phyloP scores from a whole-genome alignment of 257 asterid species.

The Cordia subcordata region DNA sequence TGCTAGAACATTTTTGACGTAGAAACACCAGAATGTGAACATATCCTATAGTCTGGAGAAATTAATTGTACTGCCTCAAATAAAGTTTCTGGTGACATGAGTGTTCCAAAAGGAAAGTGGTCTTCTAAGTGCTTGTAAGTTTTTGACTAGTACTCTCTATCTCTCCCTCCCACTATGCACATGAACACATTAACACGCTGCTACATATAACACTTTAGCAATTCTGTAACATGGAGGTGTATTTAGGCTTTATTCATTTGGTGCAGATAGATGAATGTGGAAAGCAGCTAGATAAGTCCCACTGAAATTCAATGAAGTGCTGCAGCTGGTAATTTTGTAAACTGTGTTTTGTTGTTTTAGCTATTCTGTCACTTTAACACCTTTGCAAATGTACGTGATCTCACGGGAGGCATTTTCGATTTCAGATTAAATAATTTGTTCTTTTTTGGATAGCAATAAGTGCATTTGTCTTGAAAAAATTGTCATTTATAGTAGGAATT shows the following conservation, averaged over 20 bases:
- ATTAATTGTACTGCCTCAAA: conserved; percentile 7
- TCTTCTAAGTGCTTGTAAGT: conserved; percentile 15
- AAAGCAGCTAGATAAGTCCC: not conserved
- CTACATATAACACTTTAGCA: not conserved
- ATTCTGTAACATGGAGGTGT: not conserved
- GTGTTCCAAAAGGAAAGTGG: conserved; percentile 11
- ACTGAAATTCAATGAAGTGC: conserved; percentile 10
- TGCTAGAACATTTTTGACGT: not conserved
- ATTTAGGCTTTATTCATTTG: not conserved
- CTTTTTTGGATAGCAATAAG: too few relatives aligned
- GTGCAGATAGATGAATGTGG: not conserved
- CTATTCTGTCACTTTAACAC: not conserved
- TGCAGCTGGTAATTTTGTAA: conserved; percentile 16
- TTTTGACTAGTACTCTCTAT: not conserved
- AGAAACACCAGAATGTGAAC: conserved; percentile 7
- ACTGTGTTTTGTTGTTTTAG: conserved; percentile 3
- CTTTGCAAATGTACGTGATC: not conserved
- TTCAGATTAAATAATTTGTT: too few relatives aligned
- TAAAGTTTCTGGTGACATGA: conserved; percentile 14
- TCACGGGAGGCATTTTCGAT: too few relatives aligned
- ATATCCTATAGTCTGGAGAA: conserved; percentile 7
- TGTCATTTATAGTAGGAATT: too few relatives aligned
- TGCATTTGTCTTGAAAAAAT: too few relatives aligned
- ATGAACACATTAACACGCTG: not conserved
- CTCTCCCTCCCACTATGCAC: not conserved